These are phyloP conservation scores for Endothia cerciana DNA, from an alignment of 2,329 filamentous ascomycete species.

Conservation along the genomic window DNA sequence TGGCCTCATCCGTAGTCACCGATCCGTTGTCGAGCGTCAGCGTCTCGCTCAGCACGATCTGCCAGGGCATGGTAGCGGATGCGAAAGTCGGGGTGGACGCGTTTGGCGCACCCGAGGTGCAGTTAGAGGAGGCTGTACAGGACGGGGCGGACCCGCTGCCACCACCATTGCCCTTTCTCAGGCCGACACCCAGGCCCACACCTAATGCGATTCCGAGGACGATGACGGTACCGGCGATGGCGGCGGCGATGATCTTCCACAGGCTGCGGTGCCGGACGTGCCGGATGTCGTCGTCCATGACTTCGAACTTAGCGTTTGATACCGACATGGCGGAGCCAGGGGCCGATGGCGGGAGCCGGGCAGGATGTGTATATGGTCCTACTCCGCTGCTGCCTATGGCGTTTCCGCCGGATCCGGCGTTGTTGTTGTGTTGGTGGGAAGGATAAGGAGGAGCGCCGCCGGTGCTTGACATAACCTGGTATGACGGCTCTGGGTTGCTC, in stretches of 20 bases:
- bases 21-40: slow-evolving; percentile 47
- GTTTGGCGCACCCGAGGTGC: slow-evolving; percentile 31
- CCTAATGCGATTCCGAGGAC: slow-evolving; percentile 55
- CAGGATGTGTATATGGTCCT: neutral
- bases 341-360: slow-evolving; percentile 4
- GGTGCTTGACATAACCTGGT: neutral
- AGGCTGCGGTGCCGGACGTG: neutral
- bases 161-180: slow-evolving; percentile 32
- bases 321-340: slow-evolving; percentile 16
- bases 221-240: slow-evolving; percentile 29
- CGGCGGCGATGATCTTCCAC: slow-evolving; percentile 21
- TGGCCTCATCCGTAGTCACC: slow-evolving; percentile 41
- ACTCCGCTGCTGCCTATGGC: neutral
- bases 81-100: slow-evolving; percentile 13
- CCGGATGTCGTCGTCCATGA: slow-evolving; percentile 3
- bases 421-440: neutral
- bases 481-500: neutral
- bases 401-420: neutral
- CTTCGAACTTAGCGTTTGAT: slow-evolving; percentile 23
- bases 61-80: slow-evolving; percentile 59
- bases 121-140: slow-evolving; percentile 23
- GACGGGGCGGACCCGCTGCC: slow-evolving; percentile 12
- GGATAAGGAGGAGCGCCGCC: neutral
- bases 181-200: slow-evolving; percentile 57
- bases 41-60: slow-evolving; percentile 59